Percentiles rank a stretch among this genome's conserved stretches.
phyloP scores from a whole-genome alignment of 2,329 filamentous ascomycete genomes.

The Bipolaris sorokiniana region DNA sequence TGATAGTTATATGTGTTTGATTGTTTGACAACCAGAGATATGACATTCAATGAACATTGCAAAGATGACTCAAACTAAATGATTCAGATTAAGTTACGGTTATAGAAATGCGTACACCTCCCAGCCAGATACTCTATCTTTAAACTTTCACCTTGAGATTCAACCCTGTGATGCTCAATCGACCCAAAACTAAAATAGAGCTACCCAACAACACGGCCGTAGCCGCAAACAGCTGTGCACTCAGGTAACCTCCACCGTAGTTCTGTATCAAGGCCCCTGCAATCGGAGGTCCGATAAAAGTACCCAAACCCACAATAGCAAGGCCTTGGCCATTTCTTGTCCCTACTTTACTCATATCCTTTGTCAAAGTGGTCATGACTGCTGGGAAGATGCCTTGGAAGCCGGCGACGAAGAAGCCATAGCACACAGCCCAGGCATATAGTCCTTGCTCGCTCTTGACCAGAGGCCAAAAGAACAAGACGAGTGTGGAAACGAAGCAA shows the following conservation, averaged over 20 bases:
- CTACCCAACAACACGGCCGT: conserved; percentile 39
- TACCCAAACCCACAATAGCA: conserved; percentile 53
- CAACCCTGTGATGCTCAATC: conserved; percentile 41
- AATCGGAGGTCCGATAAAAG: conserved; percentile 55
- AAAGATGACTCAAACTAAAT: too few species aligned
- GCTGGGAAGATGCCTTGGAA: conserved; percentile 56
- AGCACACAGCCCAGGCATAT: conserved; percentile 54
- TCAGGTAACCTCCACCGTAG: conserved; percentile 51
- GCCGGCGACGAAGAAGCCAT: conserved; percentile 54
- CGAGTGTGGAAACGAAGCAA: conserved; percentile 53
- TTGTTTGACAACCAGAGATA: too few species aligned
- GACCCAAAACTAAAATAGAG: conserved; percentile 36
- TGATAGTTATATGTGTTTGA: too few species aligned
- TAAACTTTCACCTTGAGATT: conserved; percentile 35
- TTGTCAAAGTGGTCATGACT: conserved; percentile 52
- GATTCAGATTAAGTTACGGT: too few species aligned
- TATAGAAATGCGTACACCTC: too few species aligned
- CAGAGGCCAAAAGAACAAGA: conserved; percentile 64
- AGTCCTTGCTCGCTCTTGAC: conserved; percentile 51
- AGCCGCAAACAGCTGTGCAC: conserved; percentile 53
- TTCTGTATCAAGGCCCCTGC: conserved; percentile 55
- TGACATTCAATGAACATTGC: too few species aligned
- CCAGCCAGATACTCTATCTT: background rate
- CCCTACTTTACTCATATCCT: conserved; percentile 55
- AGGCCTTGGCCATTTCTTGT: conserved; percentile 58